Percentiles rank a stretch among this genome's conserved stretches.
Evolutionary conservation across 441 rosid species (phyloP).

Genomic region (Bruguiera hainesii): DNA sequence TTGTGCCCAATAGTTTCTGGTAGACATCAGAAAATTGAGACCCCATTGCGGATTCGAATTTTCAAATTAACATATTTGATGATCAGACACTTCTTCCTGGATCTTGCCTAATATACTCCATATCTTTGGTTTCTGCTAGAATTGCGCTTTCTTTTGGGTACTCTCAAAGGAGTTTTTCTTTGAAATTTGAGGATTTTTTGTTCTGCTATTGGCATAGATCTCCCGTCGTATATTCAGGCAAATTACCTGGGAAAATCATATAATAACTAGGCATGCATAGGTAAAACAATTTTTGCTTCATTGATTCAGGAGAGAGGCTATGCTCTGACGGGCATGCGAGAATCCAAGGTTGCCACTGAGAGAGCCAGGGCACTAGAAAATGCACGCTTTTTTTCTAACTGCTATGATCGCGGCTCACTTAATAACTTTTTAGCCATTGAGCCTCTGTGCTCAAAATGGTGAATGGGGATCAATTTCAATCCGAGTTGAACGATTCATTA

Average conservation of each 20-base stretch:
- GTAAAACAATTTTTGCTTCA: neutral
- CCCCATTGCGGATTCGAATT: no score
- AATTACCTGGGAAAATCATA: neutral
- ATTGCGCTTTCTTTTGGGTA: no score
- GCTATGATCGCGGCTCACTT: neutral
- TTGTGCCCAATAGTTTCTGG: neutral
- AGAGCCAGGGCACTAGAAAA: conserved; percentile 53
- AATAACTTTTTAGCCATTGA: no score
- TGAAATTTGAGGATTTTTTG: neutral
- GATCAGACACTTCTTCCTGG: conserved; percentile 4
- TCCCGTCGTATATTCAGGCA: neutral
- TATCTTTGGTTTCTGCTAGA: neutral
- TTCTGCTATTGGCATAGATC: conserved; percentile 43
- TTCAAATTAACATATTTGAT: no score
- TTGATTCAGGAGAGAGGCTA: conserved; percentile 61
- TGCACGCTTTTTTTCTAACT: conserved; percentile 39
- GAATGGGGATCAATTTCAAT: no score
- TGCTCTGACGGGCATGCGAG: conserved; percentile 38
- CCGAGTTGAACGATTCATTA: no score
- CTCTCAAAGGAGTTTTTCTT: neutral
- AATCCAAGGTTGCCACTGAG: conserved; percentile 40
- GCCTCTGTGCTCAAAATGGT: no score
- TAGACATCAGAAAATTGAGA: neutral
- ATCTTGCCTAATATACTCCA: neutral
- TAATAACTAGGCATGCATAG: neutral